Evolutionary conservation across 495 filamentous ascomycete species (phyloP).

Genomic region (Melanomma pulvis-pyrius): DNA sequence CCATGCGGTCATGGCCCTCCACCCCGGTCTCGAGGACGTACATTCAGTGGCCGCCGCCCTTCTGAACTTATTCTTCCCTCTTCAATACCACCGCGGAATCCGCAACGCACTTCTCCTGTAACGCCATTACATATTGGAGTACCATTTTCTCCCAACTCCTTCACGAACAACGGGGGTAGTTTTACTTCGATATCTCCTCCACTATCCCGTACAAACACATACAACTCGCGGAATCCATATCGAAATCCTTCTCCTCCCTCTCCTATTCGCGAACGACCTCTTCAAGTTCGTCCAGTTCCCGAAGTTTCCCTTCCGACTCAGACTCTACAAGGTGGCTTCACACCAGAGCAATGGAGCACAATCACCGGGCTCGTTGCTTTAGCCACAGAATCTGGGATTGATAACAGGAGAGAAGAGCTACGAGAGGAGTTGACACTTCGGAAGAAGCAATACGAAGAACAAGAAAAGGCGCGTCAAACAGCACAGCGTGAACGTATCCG

Average conservation of each 20-base stretch:
- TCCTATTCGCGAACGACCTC: constrained; percentile 8
- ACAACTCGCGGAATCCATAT: constrained; percentile 14
- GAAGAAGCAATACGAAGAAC: constrained; percentile 10
- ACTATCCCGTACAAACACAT: constrained; percentile 1
- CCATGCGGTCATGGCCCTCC: constrained; percentile 14
- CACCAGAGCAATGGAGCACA: constrained; percentile 16
- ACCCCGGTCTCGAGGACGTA: constrained; percentile 4
- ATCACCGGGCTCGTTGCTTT: constrained; percentile 11
- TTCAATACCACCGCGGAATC: constrained; percentile 12
- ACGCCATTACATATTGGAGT: background rate
- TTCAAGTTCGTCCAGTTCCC: background rate
- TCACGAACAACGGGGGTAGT: background rate
- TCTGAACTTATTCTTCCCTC: constrained; percentile 24
- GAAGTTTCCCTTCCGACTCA: background rate
- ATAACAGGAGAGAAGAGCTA: constrained; percentile 12
- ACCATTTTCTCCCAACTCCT: background rate
- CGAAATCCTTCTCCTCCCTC: constrained; percentile 10
- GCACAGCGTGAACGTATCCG: constrained; percentile 4
- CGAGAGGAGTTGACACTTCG: constrained; percentile 18
- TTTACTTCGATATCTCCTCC: constrained; percentile 1
- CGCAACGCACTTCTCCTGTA: background rate
- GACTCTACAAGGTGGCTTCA: constrained; percentile 13
- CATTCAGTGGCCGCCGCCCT: constrained; percentile 18
- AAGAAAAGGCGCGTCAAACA: constrained; percentile 1
- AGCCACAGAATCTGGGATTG: constrained; percentile 12